Evolutionary conservation across 495 filamentous ascomycete genomes (phyloP).

Genomic region (Aspergillus homomorphus): DNA sequence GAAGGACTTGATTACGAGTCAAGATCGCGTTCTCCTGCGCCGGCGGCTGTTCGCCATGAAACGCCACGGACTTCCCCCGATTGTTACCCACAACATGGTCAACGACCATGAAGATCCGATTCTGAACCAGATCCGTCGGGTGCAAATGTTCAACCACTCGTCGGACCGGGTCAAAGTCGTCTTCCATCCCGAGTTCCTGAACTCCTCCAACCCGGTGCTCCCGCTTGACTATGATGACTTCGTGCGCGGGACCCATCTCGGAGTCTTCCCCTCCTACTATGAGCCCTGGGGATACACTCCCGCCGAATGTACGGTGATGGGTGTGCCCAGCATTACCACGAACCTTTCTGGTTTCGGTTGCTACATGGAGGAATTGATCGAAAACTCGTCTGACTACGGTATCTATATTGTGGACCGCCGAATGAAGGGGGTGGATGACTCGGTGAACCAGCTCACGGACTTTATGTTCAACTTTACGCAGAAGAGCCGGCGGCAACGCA

Average conservation of each 20-base stretch:
- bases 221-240: conserved; percentile 98
- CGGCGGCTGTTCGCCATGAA: conserved; percentile 96
- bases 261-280: conserved; percentile 96
- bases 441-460: conserved; percentile 87
- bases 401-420: conserved; percentile 98
- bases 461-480: conserved; percentile 95
- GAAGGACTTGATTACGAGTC: conserved; percentile 86
- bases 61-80: conserved; percentile 79
- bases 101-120: conserved; percentile 93
- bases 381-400: conserved; percentile 95
- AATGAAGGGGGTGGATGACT: conserved; percentile 94
- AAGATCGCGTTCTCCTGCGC: conserved; percentile 90
- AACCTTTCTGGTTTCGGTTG: conserved; percentile 97
- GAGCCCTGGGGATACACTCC: conserved; percentile 99
- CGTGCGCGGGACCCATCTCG: conserved; percentile 92
- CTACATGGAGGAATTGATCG: conserved; percentile 99
- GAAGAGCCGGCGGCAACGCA: conserved; percentile 92
- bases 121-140: conserved; percentile 91
- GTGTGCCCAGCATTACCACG: conserved; percentile 96
- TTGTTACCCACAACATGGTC: conserved; percentile 99
- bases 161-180: conserved; percentile 94
- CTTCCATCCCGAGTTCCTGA: conserved; percentile 97
- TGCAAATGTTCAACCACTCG: conserved; percentile 94
- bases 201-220: conserved; percentile 89
- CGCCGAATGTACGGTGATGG: conserved; percentile 98